Base-by-base conservation (phyloP, 495 filamentous ascomycete genomes). In the Talaromyces stipitatus region DNA sequence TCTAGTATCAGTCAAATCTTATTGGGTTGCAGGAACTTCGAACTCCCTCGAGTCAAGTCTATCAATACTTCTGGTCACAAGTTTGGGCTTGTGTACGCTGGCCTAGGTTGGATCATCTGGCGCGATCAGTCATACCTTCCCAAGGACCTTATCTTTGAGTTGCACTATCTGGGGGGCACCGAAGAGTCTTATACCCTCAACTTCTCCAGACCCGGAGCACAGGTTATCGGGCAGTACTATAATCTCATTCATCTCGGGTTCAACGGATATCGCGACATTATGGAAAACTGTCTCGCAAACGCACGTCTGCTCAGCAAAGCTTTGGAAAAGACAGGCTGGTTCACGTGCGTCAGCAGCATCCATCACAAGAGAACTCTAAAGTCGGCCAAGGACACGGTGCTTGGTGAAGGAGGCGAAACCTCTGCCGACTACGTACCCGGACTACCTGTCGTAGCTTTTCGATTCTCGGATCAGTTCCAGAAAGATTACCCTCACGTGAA, bases 31-130 rank as follows among this genome's bases (percentile, higher is more conserved):
- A 84, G 82, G 84, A 78, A 88, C 63, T 90, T 90, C 61, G 73
- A 82, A 36, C 78, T 90, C 1, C 83, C 83, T 14, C 79, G 87
- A 9, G 87, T 90, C 53, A 84, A 86, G 57, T 88, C 85, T 1
- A 91, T 90, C 72, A 90, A 90, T 61, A 72, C 76, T 0, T 88
- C 85, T 6, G 86, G 87, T 18, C 87, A 90, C 62, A 90, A 90
- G 60, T 90, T 84, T 57, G 87, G 87, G 0, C 76, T 89, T 10
- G 85, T 88, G n/a, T 85, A 84, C 58, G 72, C 85, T 2, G 86
- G 87, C 4, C 74, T 91, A 0, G 87, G 86, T 4, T 91, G 87
- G 87, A 83, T 88, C 36, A 78, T 90, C 62, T 90, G 85, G 85
- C 78, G 87, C 23, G 84, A 86, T 63, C 77, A 86, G 61, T 69